phyloP scores from a whole-genome alignment of 768 basidiomycete genomes.

The Cystofilobasidium capitatum region DNA sequence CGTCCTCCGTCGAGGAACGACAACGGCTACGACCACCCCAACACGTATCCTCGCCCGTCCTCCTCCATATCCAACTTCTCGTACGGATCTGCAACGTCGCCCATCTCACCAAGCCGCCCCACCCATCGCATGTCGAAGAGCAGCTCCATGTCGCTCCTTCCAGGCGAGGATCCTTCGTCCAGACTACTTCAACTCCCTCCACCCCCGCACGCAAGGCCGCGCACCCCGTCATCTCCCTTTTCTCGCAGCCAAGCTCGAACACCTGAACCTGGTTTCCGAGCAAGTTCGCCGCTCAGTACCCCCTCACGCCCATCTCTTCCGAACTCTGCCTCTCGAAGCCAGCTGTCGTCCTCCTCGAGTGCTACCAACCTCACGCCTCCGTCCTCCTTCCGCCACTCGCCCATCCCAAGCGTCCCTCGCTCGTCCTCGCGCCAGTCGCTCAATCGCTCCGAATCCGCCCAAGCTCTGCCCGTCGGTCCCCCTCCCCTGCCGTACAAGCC shows the following conservation, averaged over 20 bases:
- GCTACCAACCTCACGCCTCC: conserved; percentile 1
- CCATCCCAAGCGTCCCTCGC: neutral
- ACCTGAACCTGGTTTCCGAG: neutral
- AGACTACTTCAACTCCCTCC: neutral
- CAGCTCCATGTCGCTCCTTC: neutral
- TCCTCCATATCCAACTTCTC: neutral
- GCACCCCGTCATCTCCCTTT: neutral
- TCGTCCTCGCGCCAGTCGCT: neutral
- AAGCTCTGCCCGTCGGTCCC: neutral
- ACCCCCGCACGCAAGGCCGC: neutral
- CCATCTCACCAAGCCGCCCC: neutral
- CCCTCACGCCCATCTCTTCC: neutral
- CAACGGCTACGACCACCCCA: neutral
- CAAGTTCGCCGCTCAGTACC: too few relatives aligned
- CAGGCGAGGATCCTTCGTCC: neutral
- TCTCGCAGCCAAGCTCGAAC: neutral
- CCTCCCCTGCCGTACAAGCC: conserved; percentile 2
- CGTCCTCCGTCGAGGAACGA: neutral
- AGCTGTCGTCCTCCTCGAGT: neutral
- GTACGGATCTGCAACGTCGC: neutral
- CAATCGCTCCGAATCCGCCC: neutral
- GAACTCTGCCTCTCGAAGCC: neutral
- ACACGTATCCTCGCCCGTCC: neutral
- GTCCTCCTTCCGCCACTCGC: conserved; percentile 1
- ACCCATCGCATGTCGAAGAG: neutral